phyloP scores from a whole-genome alignment of 2,329 filamentous ascomycete genomes.

The Cordyceps fumosorosea region DNA sequence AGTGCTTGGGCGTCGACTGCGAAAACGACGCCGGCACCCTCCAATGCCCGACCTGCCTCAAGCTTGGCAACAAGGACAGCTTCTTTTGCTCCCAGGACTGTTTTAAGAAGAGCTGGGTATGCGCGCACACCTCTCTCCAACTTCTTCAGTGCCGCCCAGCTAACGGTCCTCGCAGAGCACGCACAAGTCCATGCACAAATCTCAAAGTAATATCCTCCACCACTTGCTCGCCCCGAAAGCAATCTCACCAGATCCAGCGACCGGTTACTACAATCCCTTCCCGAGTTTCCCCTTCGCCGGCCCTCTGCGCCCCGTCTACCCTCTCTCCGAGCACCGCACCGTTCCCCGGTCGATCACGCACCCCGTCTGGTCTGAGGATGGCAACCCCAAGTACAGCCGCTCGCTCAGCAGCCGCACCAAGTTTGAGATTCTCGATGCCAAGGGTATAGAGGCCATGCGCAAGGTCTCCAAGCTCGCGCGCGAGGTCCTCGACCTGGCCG shows the following conservation, averaged over 20 bases:
- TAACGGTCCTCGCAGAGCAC: constrained; percentile 47
- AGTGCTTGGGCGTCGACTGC: constrained; percentile 79
- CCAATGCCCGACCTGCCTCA: constrained; percentile 93
- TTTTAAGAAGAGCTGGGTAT: constrained; percentile 98
- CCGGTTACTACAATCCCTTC: constrained; percentile 86
- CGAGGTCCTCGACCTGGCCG: constrained; percentile 90
- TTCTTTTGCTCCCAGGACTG: constrained; percentile 98
- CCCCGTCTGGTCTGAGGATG: constrained; percentile 84
- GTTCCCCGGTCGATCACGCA: constrained; percentile 74
- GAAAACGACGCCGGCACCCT: constrained; percentile 76
- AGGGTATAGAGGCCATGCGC: constrained; percentile 82
- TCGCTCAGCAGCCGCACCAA: constrained; percentile 66
- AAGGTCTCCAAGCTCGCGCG: constrained; percentile 81
- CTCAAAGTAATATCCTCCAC: constrained; percentile 68
- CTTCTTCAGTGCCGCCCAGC: neutral
- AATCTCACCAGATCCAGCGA: constrained; percentile 86
- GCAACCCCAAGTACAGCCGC: constrained; percentile 59
- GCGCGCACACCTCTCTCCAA: constrained; percentile 19
- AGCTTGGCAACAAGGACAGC: constrained; percentile 78
- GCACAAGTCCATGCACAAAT: constrained; percentile 69
- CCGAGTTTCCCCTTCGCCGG: constrained; percentile 82
- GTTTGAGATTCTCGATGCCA: constrained; percentile 72
- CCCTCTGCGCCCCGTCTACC: constrained; percentile 76
- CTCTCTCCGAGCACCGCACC: constrained; percentile 63
- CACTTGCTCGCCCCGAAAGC: constrained; percentile 70